Percentiles rank a stretch among this genome's conserved stretches.
Conservation (phyloP, 352 stramenopile species). For the Phytophthora hibernalis region DNA sequence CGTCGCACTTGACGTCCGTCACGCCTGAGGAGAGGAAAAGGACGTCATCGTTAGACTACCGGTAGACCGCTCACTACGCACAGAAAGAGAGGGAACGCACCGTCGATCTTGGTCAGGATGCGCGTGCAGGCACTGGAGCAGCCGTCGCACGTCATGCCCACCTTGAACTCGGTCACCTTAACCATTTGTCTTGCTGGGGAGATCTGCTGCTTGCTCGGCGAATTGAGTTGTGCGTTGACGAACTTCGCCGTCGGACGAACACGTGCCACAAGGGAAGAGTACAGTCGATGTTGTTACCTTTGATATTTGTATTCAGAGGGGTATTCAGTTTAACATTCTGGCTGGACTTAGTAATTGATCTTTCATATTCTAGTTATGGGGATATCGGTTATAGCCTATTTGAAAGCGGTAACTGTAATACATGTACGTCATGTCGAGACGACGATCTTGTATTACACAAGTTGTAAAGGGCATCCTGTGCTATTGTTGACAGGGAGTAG, state of each 20-base stretch:
- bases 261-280: background rate
- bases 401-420: background rate
- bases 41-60: background rate
- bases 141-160: constrained; percentile 91
- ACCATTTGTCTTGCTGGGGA: constrained; percentile 42
- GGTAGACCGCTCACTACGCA: too few relatives aligned
- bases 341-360: too few relatives aligned
- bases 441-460: background rate
- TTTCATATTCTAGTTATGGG: too few relatives aligned
- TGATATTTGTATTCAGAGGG: background rate
- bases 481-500: background rate
- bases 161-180: constrained; percentile 89
- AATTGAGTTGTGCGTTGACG: constrained; percentile 40
- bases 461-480: background rate
- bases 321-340: background rate
- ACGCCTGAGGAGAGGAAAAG: constrained; percentile 60
- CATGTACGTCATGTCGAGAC: background rate
- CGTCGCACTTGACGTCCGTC: constrained; percentile 82
- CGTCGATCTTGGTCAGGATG: constrained; percentile 91
- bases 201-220: constrained; percentile 15
- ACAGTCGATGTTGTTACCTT: background rate
- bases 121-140: constrained; percentile 90
- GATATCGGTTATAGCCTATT: too few relatives aligned
- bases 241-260: too few relatives aligned
- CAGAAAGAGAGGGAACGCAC: constrained; percentile 39